Base-by-base conservation (phyloP, 768 basidiomycete species). In the Suillus bovinus region DNA sequence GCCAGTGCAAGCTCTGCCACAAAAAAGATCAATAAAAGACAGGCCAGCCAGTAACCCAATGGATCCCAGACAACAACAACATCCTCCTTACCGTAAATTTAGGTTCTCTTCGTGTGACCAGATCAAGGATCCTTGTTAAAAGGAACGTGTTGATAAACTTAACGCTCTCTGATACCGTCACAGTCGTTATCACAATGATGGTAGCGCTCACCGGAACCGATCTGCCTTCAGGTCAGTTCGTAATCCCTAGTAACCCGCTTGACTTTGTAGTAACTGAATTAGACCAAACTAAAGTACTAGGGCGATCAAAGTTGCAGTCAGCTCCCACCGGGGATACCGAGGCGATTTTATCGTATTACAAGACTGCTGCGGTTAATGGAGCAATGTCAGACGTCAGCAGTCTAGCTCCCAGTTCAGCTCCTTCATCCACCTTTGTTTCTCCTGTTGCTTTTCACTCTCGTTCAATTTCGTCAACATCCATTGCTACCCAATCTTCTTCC, bases 291-390 rank as follows among this genome's bases (percentile, higher is more conserved):
- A 56, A 56, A 56, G 10, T 24, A 39, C 55, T 56, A 34, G 33
- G 2, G 10, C 55, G 36, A 20, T 56, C 55, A 39, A 24, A 36
- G 24, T 38, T 27, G 6, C 55, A 29, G 27, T 38, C 17, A 27
- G 24, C 22, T 54, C n/a, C n/a, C n/a, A 54, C 4, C 5, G 54
- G 69, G 58, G 81, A 83, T 50, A 76, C 80, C 34, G 80, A 82
- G 54, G 71, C 74, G 53, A 80, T 82, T 64, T 70, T 83, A 58
- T 81, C 81, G 22, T 83, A 85, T 70, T 86, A 86, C 75, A 80
- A 85, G 68, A 85, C 86, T 9, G 75, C 83, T 61, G 75, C 82
- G 61, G 80, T 85, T 31, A 76, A 76, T 36, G 55, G 38, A 39
- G 49, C 22, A 62, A 61, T 53, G 59, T 47, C 52, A 5, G 38